Evolutionary conservation across 768 basidiomycete species (phyloP), one percentile per base, ranked within the genome.

Genomic region (Pholiota microspora): DNA sequence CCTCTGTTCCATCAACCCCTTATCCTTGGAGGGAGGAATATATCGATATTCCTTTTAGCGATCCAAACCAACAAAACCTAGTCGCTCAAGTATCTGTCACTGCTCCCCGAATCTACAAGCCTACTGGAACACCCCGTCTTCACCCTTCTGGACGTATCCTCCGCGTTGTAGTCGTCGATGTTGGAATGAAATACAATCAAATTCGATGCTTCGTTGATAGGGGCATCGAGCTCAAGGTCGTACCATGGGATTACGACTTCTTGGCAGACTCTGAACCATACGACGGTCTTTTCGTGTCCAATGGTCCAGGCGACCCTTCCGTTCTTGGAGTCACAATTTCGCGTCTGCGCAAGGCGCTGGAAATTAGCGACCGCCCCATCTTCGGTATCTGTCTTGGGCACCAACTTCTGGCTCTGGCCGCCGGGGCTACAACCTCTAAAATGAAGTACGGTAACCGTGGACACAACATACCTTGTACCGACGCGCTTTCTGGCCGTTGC

Each of bases 101-200:
- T 29, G 68, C 77, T 44, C 85, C 95, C 2, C 80, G 83, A 34
- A 61, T 93, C 13, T 92, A 87, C 77, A 75, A 77, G 61, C 85
- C 90, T 16, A 77, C 77, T 7, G 69, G 69, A 32, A 70, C 74
- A 47, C 76, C 83, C 21, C 81, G 75, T 50, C 67, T 83, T 29
- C 92, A 97, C 66, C 89, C 92, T 2, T 86, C 84, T 1, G 92
- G 90, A 27, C 84, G 94, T 47, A 73, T 83, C 0, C 67, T 98
- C 27, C 89, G 97, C 56, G 82, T 99, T 25, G 66, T 99, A 13
- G 94, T 93, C 4, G 74, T 98, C 55, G 97, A 99, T 68, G 96
- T 98, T 48, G 97, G 97, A n/a, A 98, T 98, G 92, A 99, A 99
- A 73, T 97, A 91, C 77, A 98, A 98, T 72, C 97, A 99, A 72